These are phyloP conservation scores for Beauveria sp. DNA, from an alignment of 2,329 filamentous ascomycete species.

Conservation along the genomic window DNA sequence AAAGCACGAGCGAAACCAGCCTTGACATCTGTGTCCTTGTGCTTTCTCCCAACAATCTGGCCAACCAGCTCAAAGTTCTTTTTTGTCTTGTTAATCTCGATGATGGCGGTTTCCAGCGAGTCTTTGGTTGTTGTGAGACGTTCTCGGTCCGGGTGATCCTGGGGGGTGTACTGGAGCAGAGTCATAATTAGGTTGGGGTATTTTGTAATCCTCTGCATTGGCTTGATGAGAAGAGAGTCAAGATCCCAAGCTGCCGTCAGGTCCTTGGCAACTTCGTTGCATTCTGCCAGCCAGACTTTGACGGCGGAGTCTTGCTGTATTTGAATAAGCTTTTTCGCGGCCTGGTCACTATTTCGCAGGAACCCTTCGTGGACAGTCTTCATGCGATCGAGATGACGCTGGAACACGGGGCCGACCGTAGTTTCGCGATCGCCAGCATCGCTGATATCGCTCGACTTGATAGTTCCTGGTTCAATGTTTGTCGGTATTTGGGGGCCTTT, in stretches of 20 bases:
- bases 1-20: constrained; percentile 83
- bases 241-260: constrained; percentile 91
- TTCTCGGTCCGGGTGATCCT: constrained; percentile 74
- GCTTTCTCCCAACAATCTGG: constrained; percentile 76
- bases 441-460: constrained; percentile 33
- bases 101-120: constrained; percentile 57
- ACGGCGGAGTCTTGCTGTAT: constrained; percentile 57
- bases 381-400: constrained; percentile 51
- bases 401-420: constrained; percentile 46
- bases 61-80: constrained; percentile 90
- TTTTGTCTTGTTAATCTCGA: constrained; percentile 91
- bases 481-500: constrained; percentile 35
- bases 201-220: constrained; percentile 88
- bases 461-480: constrained; percentile 32
- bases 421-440: constrained; percentile 47
- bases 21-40: constrained; percentile 82
- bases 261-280: constrained; percentile 84
- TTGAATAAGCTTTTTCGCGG: constrained; percentile 52
- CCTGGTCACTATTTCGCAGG: constrained; percentile 54
- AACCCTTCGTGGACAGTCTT: constrained; percentile 55
- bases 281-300: constrained; percentile 86
- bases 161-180: constrained; percentile 69
- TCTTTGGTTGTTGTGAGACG: constrained; percentile 49
- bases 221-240: constrained; percentile 94
- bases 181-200: constrained; percentile 82